Base-by-base conservation (phyloP, 805 yeast species). In the Kodamaea jinghongensis region DNA sequence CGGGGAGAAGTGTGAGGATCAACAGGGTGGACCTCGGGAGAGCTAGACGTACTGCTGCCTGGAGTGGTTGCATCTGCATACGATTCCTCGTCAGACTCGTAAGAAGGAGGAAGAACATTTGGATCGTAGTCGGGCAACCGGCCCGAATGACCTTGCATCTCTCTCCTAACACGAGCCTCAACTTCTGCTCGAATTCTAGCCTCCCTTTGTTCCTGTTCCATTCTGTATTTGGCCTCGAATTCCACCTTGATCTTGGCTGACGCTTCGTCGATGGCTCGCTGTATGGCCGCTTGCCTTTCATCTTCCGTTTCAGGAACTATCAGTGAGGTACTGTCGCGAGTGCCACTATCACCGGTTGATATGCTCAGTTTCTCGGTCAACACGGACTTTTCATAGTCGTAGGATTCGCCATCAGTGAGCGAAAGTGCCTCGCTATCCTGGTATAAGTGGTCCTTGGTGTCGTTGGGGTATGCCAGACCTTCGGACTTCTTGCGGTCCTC, bases 151-250 rank as follows among this genome's bases (percentile, higher is more conserved):
- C 33, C 48, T 17, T 38, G 37, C 17, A 42, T 39, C 7, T 37
- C 48, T 22, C 42, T 36, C 34, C 41, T 38, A 33, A 40, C 36
- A 14, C 36, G 42, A 7, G 41, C 40, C 36, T 36, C 26, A 6
- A 32, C 23, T 12, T 32, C 35, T 12, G 37, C 34, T 34, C 46
- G 42, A 28, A 29, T 36, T 31, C 36, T 36, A 10, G 42, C 31
- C 27, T 36, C 17, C 28, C 42, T n/a, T 22, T 34, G 39, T 12
- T 41, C 43, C 10, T 27, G 39, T 28, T 34, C 38, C 25, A 36
- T 44, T 32, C 36, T 45, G n/a, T 10, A 28, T 27, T 35, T 14
- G 11, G 13, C 38, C 27, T 34, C 37, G 22, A 26, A 30, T n/a
- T 28, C 31, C 10, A 16, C 8, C 27, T 26, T 35, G 25, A 28